Percentiles rank a stretch among this genome's conserved stretches.
phyloP scores from a whole-genome alignment of 495 filamentous ascomycete species.

The Podospora tetraspora region DNA sequence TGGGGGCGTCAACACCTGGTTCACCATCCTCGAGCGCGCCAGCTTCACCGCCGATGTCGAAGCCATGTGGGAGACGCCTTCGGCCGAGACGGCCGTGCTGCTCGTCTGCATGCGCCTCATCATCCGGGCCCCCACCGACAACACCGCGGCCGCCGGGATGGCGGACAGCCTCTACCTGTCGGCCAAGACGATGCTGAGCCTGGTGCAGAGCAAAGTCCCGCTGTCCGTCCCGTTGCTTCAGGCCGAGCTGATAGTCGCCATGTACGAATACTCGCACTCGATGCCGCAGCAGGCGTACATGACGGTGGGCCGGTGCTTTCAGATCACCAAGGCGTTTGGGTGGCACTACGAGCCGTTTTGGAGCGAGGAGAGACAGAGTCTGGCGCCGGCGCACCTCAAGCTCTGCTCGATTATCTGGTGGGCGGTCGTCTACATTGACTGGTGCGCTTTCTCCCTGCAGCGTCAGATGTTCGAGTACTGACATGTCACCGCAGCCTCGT shows the following conservation, averaged over 20 bases:
- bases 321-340: constrained; percentile 26
- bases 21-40: constrained; percentile 24
- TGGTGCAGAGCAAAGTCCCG: constrained; percentile 22
- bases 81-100: constrained; percentile 24
- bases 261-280: constrained; percentile 75
- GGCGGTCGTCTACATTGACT: constrained; percentile 30
- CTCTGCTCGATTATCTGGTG: constrained; percentile 31
- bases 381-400: constrained; percentile 21
- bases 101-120: constrained; percentile 29
- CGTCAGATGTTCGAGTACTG: background rate
- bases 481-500: constrained; percentile 16
- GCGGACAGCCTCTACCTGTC: constrained; percentile 22
- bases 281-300: constrained; percentile 60
- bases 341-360: constrained; percentile 27
- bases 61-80: constrained; percentile 21
- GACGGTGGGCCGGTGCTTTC: constrained; percentile 25
- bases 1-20: constrained; percentile 26
- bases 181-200: constrained; percentile 25
- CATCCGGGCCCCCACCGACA: constrained; percentile 12
- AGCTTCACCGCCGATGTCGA: constrained; percentile 19
- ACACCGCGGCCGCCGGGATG: constrained; percentile 17
- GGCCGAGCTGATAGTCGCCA: constrained; percentile 74
- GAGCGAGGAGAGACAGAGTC: constrained; percentile 10
- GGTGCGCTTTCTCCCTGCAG: constrained; percentile 14
- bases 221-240: constrained; percentile 42